A percentile compares a stretch with the other conserved stretches of the same genome.
These are phyloP conservation scores for Melampsora americana DNA, from an alignment of 1,284 basidiomycete genomes.

Conservation along the genomic window DNA sequence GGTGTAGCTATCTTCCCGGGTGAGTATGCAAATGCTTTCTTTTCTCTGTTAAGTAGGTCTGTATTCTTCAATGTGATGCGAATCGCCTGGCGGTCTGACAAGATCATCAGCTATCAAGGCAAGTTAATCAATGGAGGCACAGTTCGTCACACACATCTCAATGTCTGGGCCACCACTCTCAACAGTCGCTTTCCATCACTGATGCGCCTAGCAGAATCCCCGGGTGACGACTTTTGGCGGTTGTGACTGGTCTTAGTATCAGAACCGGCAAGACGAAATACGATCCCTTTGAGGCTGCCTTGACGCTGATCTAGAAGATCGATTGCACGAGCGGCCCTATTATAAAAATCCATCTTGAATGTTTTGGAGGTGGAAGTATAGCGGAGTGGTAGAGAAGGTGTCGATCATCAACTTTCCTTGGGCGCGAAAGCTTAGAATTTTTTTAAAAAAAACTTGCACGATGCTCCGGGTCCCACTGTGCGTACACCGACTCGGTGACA, in stretches of 20 bases:
- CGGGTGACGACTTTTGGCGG: constrained; percentile 65
- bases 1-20: constrained; percentile 56
- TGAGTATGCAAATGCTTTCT: constrained; percentile 60
- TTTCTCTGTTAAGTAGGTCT: constrained; percentile 69
- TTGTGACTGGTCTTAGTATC: constrained; percentile 55
- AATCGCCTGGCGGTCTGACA: constrained; percentile 68
- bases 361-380: too few relatives aligned
- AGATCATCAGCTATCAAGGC: constrained; percentile 1
- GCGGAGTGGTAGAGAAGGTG: too few relatives aligned
- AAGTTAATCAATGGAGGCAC: constrained; percentile 23
- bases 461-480: too few relatives aligned
- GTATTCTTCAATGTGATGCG: constrained; percentile 64
- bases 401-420: too few relatives aligned
- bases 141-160: constrained; percentile 70
- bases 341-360: constrained; percentile 81
- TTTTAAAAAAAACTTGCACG: too few relatives aligned
- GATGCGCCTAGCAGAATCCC: constrained; percentile 11
- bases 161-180: constrained; percentile 72
- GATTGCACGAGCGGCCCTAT: constrained; percentile 74
- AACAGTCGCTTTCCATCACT: constrained; percentile 50
- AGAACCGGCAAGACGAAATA: constrained; percentile 63
- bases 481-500: too few relatives aligned
- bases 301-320: constrained; percentile 79
- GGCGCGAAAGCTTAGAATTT: too few relatives aligned
- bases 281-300: constrained; percentile 76